Percentiles rank a stretch among this genome's conserved stretches.
Conservation (phyloP, 768 basidiomycete genomes). For the Tubosaeta sp. region DNA sequence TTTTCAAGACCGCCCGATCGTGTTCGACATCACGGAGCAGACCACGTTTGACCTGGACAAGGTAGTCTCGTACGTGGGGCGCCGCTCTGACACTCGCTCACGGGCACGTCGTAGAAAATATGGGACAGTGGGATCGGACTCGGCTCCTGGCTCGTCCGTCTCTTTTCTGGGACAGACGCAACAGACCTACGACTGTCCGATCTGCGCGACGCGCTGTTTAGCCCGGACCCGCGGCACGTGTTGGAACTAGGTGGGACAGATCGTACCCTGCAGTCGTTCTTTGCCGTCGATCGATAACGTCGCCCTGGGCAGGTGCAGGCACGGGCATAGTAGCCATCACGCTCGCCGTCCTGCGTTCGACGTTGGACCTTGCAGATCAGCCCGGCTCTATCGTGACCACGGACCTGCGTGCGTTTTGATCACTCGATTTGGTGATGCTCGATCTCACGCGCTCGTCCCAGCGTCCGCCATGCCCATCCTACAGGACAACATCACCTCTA, state of each 20-base stretch:
- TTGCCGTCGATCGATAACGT: not conserved
- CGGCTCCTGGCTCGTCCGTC: slow-evolving; percentile 65
- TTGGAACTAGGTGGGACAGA: slow-evolving; percentile 63
- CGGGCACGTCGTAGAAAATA: slow-evolving; percentile 63
- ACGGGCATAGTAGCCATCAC: slow-evolving; percentile 77
- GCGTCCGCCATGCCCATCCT: slow-evolving; percentile 81
- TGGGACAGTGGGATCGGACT: slow-evolving; percentile 94
- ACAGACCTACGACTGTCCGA: slow-evolving; percentile 3
- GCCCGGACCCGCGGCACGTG: slow-evolving; percentile 37
- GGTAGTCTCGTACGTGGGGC: slow-evolving; percentile 36
- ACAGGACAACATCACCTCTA: slow-evolving; percentile 59
- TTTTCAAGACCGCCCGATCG: not conserved
- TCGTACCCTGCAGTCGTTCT: not conserved
- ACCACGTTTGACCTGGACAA: slow-evolving; percentile 93
- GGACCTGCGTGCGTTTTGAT: slow-evolving; percentile 60
- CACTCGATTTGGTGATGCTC: not conserved
- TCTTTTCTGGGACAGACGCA: slow-evolving; percentile 18
- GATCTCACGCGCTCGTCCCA: slow-evolving; percentile 23
- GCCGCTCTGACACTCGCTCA: slow-evolving; percentile 9
- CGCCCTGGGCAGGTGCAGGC: slow-evolving; percentile 59
- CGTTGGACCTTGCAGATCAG: slow-evolving; percentile 14
- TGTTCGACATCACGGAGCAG: slow-evolving; percentile 64
- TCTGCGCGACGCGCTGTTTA: slow-evolving; percentile 39
- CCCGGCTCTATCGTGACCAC: slow-evolving; percentile 51
- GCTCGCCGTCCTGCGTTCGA: slow-evolving; percentile 53